Percentiles rank a stretch among this genome's conserved stretches.
phyloP scores from a whole-genome alignment of 331 rosid genomes.

The Malus hybrid region DNA sequence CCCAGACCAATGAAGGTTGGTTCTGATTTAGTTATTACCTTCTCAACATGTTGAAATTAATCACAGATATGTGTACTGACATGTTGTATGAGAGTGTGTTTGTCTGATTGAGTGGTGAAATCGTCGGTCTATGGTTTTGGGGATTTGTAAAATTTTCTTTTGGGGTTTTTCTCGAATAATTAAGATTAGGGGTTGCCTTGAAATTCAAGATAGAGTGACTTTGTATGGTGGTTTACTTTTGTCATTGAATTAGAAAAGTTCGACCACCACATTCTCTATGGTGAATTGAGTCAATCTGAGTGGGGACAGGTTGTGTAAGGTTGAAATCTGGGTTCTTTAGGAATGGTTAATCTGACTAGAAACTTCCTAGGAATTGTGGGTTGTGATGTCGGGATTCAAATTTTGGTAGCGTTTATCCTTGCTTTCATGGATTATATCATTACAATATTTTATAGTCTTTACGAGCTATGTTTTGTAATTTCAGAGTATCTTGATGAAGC shows the following conservation, averaged over 20 bases:
- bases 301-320: constrained; percentile 12
- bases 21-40: constrained; percentile 41
- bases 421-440: constrained; percentile 27
- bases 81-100: constrained; percentile 12
- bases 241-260: not conserved
- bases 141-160: not conserved
- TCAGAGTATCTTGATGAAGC: constrained; percentile 99
- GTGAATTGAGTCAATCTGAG: not conserved
- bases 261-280: not conserved
- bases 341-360: constrained; percentile 21
- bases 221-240: not conserved
- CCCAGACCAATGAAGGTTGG: constrained; percentile 99
- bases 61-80: constrained; percentile 29
- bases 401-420: constrained; percentile 26
- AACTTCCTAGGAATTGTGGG: constrained; percentile 17
- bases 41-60: constrained; percentile 2
- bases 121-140: not conserved
- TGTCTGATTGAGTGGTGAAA: not conserved
- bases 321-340: not conserved
- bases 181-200: constrained; percentile 1
- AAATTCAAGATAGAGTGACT: not conserved
- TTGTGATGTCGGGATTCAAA: constrained; percentile 19
- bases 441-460: constrained; percentile 49
- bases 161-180: not conserved
- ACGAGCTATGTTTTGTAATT: constrained; percentile 69